Conservation (phyloP, 371 early-diverging fungal genomes). For the Mucor racemosus region DNA sequence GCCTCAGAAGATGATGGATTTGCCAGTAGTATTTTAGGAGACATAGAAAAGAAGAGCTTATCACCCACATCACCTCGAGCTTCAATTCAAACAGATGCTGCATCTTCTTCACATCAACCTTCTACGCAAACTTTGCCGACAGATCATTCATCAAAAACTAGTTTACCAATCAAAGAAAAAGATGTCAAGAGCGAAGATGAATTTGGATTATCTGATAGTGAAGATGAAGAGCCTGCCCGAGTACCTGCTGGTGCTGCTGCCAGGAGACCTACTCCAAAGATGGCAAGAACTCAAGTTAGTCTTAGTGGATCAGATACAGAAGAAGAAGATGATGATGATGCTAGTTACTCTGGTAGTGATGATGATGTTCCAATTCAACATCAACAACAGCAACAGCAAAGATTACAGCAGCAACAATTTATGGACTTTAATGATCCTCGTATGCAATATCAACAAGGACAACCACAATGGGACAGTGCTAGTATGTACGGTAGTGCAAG, state of each 20-base stretch:
- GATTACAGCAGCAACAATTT: constrained; percentile 8
- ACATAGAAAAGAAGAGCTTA: constrained; percentile 18
- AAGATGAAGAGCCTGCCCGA: constrained; percentile 8
- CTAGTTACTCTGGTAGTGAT: constrained; percentile 15
- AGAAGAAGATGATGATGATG: constrained; percentile 21
- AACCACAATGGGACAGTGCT: constrained; percentile 19
- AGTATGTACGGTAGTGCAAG: constrained; percentile 14
- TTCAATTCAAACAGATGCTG: neutral
- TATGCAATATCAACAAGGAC: neutral
- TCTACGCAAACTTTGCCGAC: neutral
- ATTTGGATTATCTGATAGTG: constrained; percentile 13
- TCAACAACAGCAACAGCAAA: constrained; percentile 6
- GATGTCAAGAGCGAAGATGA: constrained; percentile 2
- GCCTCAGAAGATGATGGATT: constrained; percentile 20
- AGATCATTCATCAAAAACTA: neutral
- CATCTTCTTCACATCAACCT: neutral
- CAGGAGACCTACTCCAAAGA: constrained; percentile 23
- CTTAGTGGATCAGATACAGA: constrained; percentile 34
- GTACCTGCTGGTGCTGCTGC: neutral
- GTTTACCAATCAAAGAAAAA: neutral
- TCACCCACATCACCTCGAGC: neutral
- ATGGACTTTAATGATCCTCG: neutral
- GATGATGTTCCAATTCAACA: constrained; percentile 27
- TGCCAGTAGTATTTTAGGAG: constrained; percentile 15
- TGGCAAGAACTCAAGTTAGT: constrained; percentile 31